Evolutionary conservation across 441 rosid genomes (phyloP).

Genomic region (Arabidopsis hybrid): DNA sequence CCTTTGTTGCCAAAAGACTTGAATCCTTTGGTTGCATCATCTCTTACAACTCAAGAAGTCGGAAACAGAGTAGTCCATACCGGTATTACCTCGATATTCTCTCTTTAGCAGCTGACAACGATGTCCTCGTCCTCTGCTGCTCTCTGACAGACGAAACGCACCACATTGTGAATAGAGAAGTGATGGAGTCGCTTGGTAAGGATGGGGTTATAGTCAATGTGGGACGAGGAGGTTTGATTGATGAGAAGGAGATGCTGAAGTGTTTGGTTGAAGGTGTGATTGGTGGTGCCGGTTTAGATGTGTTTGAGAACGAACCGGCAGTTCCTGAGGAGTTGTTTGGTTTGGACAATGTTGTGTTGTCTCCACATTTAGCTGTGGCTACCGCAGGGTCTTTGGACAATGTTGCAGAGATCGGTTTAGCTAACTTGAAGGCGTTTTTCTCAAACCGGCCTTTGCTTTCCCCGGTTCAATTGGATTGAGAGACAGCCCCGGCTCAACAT

Average conservation of each 20-base stretch:
- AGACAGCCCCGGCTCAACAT: no score
- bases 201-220: slow-evolving; percentile 67
- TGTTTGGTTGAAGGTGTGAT: slow-evolving; percentile 45
- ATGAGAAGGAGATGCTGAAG: slow-evolving; percentile 63
- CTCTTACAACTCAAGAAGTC: slow-evolving; percentile 59
- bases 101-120: slow-evolving; percentile 57
- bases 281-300: slow-evolving; percentile 55
- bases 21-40: slow-evolving; percentile 63
- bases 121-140: slow-evolving; percentile 55
- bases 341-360: slow-evolving; percentile 49
- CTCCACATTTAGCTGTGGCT: slow-evolving; percentile 45
- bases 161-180: slow-evolving; percentile 52
- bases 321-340: slow-evolving; percentile 46
- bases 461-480: slow-evolving; percentile 37
- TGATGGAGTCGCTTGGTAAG: slow-evolving; percentile 65
- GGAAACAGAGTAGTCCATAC: slow-evolving; percentile 47
- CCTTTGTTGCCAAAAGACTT: slow-evolving; percentile 60
- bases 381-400: slow-evolving; percentile 41
- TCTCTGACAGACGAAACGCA: slow-evolving; percentile 31
- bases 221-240: slow-evolving; percentile 68
- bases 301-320: slow-evolving; percentile 48
- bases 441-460: slow-evolving; percentile 43
- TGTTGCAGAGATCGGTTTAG: slow-evolving; percentile 34
- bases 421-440: slow-evolving; percentile 51
- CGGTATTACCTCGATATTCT: slow-evolving; percentile 46